Percentiles rank a stretch among this genome's conserved stretches.
phyloP scores from a whole-genome alignment of 352 stramenopile species.

The Globisporangium megalacanthum region DNA sequence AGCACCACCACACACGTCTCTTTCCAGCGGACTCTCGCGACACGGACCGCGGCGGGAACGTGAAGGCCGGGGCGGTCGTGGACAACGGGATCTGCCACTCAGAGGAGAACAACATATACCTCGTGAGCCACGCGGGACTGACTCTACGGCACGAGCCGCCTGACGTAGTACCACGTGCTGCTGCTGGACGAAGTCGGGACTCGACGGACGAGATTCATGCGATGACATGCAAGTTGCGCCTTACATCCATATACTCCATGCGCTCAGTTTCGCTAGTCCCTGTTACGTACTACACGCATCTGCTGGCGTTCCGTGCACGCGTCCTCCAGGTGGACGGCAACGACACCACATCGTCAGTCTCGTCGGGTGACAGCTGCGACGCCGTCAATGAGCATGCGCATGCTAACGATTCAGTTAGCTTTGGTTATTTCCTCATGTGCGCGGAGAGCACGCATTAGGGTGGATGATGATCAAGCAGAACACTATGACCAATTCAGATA shows the following conservation, averaged over 20 bases:
- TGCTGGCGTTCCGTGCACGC: slow-evolving; percentile 78
- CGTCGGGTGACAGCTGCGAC: slow-evolving; percentile 23
- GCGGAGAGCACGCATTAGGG: too few species aligned
- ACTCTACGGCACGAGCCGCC: slow-evolving; percentile 83
- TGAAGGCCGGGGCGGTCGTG: slow-evolving; percentile 73
- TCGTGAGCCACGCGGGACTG: slow-evolving; percentile 80
- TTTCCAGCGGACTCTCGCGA: slow-evolving; percentile 40
- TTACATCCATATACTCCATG: slow-evolving; percentile 81
- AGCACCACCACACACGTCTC: slow-evolving; percentile 82
- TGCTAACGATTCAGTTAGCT: slow-evolving; percentile 33
- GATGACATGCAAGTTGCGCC: slow-evolving; percentile 71
- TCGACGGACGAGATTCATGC: slow-evolving; percentile 63
- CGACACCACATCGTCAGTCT: slow-evolving; percentile 36
- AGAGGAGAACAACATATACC: slow-evolving; percentile 82
- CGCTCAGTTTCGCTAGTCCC: slow-evolving; percentile 83
- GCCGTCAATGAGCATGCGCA: slow-evolving; percentile 29
- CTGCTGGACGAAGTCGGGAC: slow-evolving; percentile 70
- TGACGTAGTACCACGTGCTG: slow-evolving; percentile 76
- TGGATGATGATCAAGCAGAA: too few species aligned
- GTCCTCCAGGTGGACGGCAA: slow-evolving; percentile 69
- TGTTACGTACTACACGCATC: slow-evolving; percentile 82
- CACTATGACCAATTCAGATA: too few species aligned
- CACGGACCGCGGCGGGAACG: slow-evolving; percentile 60
- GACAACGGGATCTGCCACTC: slow-evolving; percentile 82
- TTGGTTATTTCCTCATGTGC: too few species aligned